Evolutionary conservation across 192 early-diverging fungal genomes (phyloP).

Genomic region (Backusella parvicylindrica): DNA sequence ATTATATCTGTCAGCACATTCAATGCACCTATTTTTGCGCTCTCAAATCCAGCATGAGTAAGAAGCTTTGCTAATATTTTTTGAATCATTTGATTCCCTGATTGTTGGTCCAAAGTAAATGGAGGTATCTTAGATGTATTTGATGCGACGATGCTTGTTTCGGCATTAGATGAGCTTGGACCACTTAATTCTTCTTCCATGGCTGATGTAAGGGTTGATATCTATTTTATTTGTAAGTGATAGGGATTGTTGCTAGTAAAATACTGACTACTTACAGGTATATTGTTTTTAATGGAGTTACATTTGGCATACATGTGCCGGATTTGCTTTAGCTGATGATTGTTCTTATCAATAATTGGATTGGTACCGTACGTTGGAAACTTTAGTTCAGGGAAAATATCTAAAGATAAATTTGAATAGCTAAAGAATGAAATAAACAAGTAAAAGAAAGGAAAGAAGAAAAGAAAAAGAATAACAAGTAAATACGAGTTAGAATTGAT

Average conservation of each 20-base stretch:
- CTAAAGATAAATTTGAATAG: constrained; percentile 26
- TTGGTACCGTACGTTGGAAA: constrained; percentile 36
- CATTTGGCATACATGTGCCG: constrained; percentile 45
- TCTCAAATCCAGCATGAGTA: constrained; percentile 89
- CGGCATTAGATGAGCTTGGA: background rate
- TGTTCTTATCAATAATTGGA: constrained; percentile 40
- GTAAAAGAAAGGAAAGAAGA: background rate
- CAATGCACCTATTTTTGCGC: constrained; percentile 61
- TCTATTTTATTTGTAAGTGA: background rate
- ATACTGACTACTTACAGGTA: constrained; percentile 28
- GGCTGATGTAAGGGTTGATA: background rate
- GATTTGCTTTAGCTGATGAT: constrained; percentile 39
- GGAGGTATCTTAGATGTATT: constrained; percentile 16
- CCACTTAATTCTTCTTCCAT: background rate
- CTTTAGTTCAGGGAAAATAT: constrained; percentile 34
- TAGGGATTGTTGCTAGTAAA: background rate
- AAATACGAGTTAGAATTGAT: background rate
- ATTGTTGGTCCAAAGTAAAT: constrained; percentile 47
- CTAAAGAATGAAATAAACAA: background rate
- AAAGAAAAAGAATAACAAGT: background rate
- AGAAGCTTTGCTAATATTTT: constrained; percentile 64
- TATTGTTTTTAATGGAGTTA: constrained; percentile 32
- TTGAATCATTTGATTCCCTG: constrained; percentile 59
- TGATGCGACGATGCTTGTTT: background rate
- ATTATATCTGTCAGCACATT: constrained; percentile 73